Evolutionary conservation across 2,329 filamentous ascomycete species (phyloP).

Genomic region (Fusarium sp.): DNA sequence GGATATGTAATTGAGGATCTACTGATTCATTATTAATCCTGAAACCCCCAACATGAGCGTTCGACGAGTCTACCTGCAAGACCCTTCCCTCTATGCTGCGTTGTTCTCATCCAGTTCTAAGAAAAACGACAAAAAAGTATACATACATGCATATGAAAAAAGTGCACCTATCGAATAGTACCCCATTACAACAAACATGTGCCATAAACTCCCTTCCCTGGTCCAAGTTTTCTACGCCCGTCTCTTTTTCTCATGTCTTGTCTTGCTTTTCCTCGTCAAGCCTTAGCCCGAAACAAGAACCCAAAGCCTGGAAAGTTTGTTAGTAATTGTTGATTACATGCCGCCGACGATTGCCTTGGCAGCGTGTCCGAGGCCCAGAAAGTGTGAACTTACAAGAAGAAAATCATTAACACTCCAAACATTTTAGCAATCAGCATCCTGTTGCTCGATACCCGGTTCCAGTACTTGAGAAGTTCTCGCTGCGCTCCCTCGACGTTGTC

Average conservation of each 20-base stretch:
- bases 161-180: slow-evolving; percentile 36
- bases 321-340: slow-evolving; percentile 9
- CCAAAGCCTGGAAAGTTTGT: slow-evolving; percentile 52
- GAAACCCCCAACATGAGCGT: slow-evolving; percentile 32
- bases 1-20: slow-evolving; percentile 17
- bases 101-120: slow-evolving; percentile 30
- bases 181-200: slow-evolving; percentile 46
- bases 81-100: slow-evolving; percentile 26
- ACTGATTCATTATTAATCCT: slow-evolving; percentile 41
- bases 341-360: neutral
- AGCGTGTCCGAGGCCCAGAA: neutral
- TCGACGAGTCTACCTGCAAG: slow-evolving; percentile 6
- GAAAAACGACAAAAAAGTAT: slow-evolving; percentile 38
- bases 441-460: slow-evolving; percentile 93
- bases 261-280: slow-evolving; percentile 8
- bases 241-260: slow-evolving; percentile 31
- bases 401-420: slow-evolving; percentile 90
- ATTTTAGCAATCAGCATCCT: slow-evolving; percentile 91
- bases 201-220: slow-evolving; percentile 32
- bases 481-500: slow-evolving; percentile 99
- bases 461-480: slow-evolving; percentile 95
- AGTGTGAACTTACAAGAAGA: slow-evolving; percentile 72
- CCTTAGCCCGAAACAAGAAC: slow-evolving; percentile 57
- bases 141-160: slow-evolving; percentile 44
- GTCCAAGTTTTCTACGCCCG: slow-evolving; percentile 21